Base-by-base conservation (phyloP, 2,329 filamentous ascomycete species). In the Claviceps arundinis region DNA sequence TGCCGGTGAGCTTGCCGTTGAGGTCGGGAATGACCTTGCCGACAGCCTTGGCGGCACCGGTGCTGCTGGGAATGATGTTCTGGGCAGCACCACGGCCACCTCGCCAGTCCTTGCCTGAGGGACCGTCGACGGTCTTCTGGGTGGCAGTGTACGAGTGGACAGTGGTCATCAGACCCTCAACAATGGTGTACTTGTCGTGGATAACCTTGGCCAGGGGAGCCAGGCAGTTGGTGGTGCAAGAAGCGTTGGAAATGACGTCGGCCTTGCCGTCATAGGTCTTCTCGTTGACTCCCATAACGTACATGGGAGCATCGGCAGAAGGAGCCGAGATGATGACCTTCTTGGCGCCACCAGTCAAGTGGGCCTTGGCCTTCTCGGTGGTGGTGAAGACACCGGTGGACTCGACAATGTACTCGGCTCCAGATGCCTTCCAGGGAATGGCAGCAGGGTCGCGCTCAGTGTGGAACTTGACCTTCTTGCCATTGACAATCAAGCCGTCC, bases 151-250 rank as follows among this genome's bases (percentile, higher is more conserved):
- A 97, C 67, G 93, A 96, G 86, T 98, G 93, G 73, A 97, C 83
- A 63, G 93, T 98, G 76, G 93, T 97, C 93, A 98, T 98, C 67
- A 97, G 85, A 82, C 91, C 93, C 83, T 98, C 93, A 68, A 96
- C 75, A 71, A 98, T 93, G 73, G 80, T 85, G 80, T 85, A 98
- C 75, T 96, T 94, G 82, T 97, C 91, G 83, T 98, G 79, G 78
- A 98, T 83, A 69, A 97, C 89, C 87, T 97, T 98, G 79, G 93
- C 93, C 61, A 98, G 87, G 71, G 93, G 93, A 73, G 93, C 93
- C 75, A 98, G 78, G 85, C 93, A 97, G 88, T 98, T 98, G 81
- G 93, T 97, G 73, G 93, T 98, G 89, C 93, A 97, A 64, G 93
- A 97, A 65, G 93, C 93, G 80, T 98, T 98, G 77, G 93, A 97